Conservation (phyloP, 257 asterid species). For the Solanum bulbocastanum region DNA sequence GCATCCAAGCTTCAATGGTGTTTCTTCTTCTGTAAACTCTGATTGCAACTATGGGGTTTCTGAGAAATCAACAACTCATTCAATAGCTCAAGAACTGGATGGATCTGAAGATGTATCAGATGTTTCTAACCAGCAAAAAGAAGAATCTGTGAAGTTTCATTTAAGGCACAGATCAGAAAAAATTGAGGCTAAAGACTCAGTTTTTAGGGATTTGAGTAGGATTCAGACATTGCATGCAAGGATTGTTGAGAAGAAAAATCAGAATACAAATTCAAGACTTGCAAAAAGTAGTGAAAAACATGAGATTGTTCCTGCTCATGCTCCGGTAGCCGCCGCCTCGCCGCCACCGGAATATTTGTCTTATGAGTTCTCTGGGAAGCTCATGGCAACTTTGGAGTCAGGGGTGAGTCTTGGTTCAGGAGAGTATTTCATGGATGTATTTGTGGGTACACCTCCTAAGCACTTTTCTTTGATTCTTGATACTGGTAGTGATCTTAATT, state of each 20-base stretch:
- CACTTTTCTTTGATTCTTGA: slow-evolving; percentile 78
- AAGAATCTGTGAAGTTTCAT: slow-evolving; percentile 44
- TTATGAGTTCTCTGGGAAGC: slow-evolving; percentile 27
- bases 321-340: slow-evolving; percentile 8
- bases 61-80: background rate
- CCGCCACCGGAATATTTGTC: slow-evolving; percentile 15
- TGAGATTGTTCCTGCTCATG: background rate
- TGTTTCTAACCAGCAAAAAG: slow-evolving; percentile 5
- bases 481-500: slow-evolving; percentile 90
- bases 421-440: slow-evolving; percentile 86
- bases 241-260: slow-evolving; percentile 49
- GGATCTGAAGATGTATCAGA: slow-evolving; percentile 4
- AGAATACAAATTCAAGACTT: slow-evolving; percentile 28
- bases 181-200: slow-evolving; percentile 23
- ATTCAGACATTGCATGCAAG: slow-evolving; percentile 63
- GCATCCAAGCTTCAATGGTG: slow-evolving; percentile 27
- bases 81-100: background rate
- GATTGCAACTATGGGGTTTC: slow-evolving; percentile 20
- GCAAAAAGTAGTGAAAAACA: slow-evolving; percentile 1
- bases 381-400: slow-evolving; percentile 73
- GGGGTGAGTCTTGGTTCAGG: slow-evolving; percentile 51
- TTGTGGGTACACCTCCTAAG: slow-evolving; percentile 80
- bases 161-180: slow-evolving; percentile 40
- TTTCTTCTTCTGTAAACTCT: slow-evolving; percentile 16
- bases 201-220: slow-evolving; percentile 48